Evolutionary conservation across 306 rosid genomes (phyloP).

Genomic region (Gillenia trifoliata): DNA sequence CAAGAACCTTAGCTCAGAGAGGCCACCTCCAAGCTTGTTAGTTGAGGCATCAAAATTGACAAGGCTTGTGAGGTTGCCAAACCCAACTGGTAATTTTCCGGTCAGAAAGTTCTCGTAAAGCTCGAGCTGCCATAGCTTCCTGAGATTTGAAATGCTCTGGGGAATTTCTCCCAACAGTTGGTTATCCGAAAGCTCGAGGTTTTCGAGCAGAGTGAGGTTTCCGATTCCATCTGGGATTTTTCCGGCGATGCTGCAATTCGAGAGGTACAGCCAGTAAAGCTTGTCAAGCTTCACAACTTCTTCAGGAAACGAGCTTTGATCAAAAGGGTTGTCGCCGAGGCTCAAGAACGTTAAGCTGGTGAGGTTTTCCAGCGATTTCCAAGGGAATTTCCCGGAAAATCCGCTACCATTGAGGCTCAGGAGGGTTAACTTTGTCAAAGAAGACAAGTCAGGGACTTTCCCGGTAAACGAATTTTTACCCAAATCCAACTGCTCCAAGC

Average conservation of each 20-base stretch:
- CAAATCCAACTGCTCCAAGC: conserved; percentile 59
- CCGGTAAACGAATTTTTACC: conserved; percentile 60
- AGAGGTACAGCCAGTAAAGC: conserved; percentile 69
- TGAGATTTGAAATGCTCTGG: conserved; percentile 45
- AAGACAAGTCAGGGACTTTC: conserved; percentile 58
- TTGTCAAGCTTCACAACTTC: conserved; percentile 58
- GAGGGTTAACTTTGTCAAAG: conserved; percentile 33
- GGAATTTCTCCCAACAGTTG: conserved; percentile 59
- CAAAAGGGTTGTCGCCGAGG: conserved; percentile 65
- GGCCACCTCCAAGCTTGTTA: conserved; percentile 64
- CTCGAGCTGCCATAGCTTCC: conserved; percentile 56
- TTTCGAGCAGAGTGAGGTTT: conserved; percentile 53
- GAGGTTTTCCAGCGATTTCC: conserved; percentile 70
- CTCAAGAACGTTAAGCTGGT: conserved; percentile 53
- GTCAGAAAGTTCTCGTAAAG: conserved; percentile 47
- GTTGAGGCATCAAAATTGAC: conserved; percentile 45
- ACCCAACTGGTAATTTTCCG: conserved; percentile 57
- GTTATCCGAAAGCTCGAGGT: conserved; percentile 69
- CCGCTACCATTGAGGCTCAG: conserved; percentile 55
- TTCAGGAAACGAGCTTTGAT: conserved; percentile 38
- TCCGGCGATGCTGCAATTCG: conserved; percentile 65
- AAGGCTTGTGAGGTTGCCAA: conserved; percentile 65
- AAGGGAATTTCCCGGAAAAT: conserved; percentile 74
- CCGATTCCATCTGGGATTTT: conserved; percentile 58
- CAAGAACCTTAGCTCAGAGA: conserved; percentile 55